A percentile compares a stretch with the other conserved stretches of the same genome.
Evolutionary conservation across 2,329 filamentous ascomycete genomes (phyloP).

Genomic region (Xylaria sp.): DNA sequence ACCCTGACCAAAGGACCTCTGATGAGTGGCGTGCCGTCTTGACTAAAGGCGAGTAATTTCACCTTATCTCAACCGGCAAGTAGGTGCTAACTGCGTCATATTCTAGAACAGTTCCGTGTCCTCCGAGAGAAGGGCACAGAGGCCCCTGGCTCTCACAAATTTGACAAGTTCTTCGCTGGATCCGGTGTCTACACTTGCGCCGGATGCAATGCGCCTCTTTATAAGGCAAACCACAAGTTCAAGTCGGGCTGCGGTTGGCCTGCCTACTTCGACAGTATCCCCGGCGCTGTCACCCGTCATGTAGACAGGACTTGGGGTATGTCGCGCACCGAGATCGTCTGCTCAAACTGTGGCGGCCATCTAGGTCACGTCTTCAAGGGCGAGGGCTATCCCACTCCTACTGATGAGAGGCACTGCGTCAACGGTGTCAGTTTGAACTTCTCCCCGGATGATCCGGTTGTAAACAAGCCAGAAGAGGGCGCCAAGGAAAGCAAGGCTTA

Average conservation of each 20-base stretch:
- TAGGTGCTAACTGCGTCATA: slow-evolving; percentile 20
- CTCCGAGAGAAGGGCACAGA: slow-evolving; percentile 95
- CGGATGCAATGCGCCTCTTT: slow-evolving; percentile 86
- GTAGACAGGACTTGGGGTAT: slow-evolving; percentile 83
- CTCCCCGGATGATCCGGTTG: slow-evolving; percentile 68
- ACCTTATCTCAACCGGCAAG: slow-evolving; percentile 3
- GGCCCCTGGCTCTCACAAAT: slow-evolving; percentile 79
- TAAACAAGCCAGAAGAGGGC: slow-evolving; percentile 53
- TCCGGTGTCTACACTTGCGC: slow-evolving; percentile 87
- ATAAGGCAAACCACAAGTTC: slow-evolving; percentile 95
- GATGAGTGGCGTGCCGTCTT: slow-evolving; percentile 92
- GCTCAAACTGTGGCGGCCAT: slow-evolving; percentile 92
- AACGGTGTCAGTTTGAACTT: slow-evolving; percentile 94
- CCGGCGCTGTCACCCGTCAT: slow-evolving; percentile 86
- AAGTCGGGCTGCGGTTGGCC: slow-evolving; percentile 97
- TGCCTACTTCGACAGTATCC: slow-evolving; percentile 95
- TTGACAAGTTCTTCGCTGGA: slow-evolving; percentile 83
- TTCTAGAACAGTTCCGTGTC: slow-evolving; percentile 92
- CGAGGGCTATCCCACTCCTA: slow-evolving; percentile 84
- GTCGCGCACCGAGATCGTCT: slow-evolving; percentile 91
- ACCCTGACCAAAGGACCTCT: slow-evolving; percentile 81
- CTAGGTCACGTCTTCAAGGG: slow-evolving; percentile 93
- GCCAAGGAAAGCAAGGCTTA: slow-evolving; percentile 53
- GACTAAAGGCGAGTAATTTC: slow-evolving; percentile 58
- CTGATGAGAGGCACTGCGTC: slow-evolving; percentile 96